Evolutionary conservation across 345 rosid genomes (phyloP), one percentile per base, ranked within the genome.

Genomic region (Citrus hindsii): DNA sequence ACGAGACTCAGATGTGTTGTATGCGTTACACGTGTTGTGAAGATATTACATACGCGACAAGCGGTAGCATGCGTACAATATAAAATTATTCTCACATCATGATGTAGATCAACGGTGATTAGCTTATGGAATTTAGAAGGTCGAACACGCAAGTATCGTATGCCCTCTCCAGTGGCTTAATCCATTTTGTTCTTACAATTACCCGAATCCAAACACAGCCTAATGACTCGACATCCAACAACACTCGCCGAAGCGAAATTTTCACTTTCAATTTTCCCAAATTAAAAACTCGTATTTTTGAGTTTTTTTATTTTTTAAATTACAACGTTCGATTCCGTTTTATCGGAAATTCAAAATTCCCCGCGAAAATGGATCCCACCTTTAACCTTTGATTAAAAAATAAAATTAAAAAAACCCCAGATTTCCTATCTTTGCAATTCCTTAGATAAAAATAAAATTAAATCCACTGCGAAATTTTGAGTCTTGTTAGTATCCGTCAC

Each of bases 281-380:
- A 5, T 46, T 46, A 53, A 18, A 53, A 53, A 19, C 51, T 3
- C 51, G 18, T 46, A 46, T 46, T 46, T 46, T 46, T 13, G 14
- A 46, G 28, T 12, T 68, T 68, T 68, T 37, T 19, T 40, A 21
- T 67, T 66, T 67, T 66, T 67, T 25, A 35, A 76, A 27, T 24
- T 56, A 7, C 56, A 77, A 77, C 67, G 73, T 68, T 64, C 53
- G 13, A 51, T 27, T 66, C 56, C 7, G 40, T 65, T 69, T 30
- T 37, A 73, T 63, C 22, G 63, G 53, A 46, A 51, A 65, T 84
- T 81, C 55, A 82, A 85, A 85, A 85, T 77, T 77, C 79, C 80
- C 78, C 84, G 82, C 80, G 84, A 78, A 75, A 12, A 76, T 85
- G 85, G 77, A 80, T 65, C 65, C 82, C 27, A 19, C 71, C 33